phyloP scores from a whole-genome alignment of 768 basidiomycete species.

The Suillus subalutaceus region DNA sequence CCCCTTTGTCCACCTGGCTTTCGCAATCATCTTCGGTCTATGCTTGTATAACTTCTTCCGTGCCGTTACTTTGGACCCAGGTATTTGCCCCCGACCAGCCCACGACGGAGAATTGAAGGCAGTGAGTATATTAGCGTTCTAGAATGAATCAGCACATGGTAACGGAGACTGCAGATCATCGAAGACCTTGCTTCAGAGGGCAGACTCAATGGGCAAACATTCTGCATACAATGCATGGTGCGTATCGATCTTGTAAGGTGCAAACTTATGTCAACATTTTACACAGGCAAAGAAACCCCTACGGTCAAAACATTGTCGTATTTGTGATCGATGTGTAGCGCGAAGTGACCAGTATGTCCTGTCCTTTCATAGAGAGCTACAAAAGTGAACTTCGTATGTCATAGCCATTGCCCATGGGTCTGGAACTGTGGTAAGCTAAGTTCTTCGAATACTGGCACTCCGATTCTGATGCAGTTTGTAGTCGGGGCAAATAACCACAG shows the following conservation, averaged over 20 bases:
- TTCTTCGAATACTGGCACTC: not conserved
- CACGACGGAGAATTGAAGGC: slow-evolving; percentile 88
- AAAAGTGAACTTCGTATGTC: slow-evolving; percentile 10
- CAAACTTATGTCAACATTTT: not conserved
- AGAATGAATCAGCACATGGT: not conserved
- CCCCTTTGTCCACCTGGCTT: slow-evolving; percentile 74
- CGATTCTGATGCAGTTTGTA: slow-evolving; percentile 27
- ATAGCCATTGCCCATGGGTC: slow-evolving; percentile 97
- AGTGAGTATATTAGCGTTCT: slow-evolving; percentile 45
- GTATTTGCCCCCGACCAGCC: slow-evolving; percentile 77
- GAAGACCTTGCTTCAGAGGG: slow-evolving; percentile 90
- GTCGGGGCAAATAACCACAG: slow-evolving; percentile 95
- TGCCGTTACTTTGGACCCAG: slow-evolving; percentile 86
- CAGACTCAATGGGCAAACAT: slow-evolving; percentile 91
- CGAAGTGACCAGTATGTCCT: slow-evolving; percentile 87
- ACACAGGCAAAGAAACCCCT: slow-evolving; percentile 82
- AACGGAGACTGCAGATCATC: slow-evolving; percentile 60
- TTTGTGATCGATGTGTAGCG: slow-evolving; percentile 88
- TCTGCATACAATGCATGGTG: slow-evolving; percentile 96
- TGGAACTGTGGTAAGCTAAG: slow-evolving; percentile 89
- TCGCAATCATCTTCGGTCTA: slow-evolving; percentile 66
- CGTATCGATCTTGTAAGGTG: slow-evolving; percentile 20
- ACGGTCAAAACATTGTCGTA: slow-evolving; percentile 92
- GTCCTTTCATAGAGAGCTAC: not conserved
- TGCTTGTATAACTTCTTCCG: slow-evolving; percentile 93